Conservation (phyloP, 495 filamentous ascomycete genomes). For the Parathielavia hyrcaniae region DNA sequence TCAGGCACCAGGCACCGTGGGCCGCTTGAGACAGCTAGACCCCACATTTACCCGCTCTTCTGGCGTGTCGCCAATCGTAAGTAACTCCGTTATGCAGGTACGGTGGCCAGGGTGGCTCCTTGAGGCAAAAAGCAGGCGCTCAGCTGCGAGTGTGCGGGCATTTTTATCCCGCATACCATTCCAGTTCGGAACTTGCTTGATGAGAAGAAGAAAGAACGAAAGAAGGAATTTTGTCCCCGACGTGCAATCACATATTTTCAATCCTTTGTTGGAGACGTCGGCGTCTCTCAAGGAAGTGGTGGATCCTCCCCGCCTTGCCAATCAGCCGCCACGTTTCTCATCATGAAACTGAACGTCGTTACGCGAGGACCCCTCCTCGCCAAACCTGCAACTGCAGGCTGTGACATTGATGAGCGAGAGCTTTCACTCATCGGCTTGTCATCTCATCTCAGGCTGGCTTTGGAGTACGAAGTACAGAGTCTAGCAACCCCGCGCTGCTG, state of each 20-base stretch:
- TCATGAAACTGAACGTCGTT: slow-evolving; percentile 5
- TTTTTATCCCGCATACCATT: not conserved
- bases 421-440: not conserved
- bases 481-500: not conserved
- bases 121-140: slow-evolving; percentile 3
- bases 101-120: slow-evolving; percentile 4
- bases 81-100: slow-evolving; percentile 17
- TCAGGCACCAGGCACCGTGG: slow-evolving; percentile 4
- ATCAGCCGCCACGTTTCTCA: slow-evolving; percentile 8
- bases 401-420: not conserved
- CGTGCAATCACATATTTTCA: not conserved
- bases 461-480: not conserved
- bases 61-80: slow-evolving; percentile 12
- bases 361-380: not conserved
- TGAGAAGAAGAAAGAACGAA: too few species aligned
- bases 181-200: too few species aligned
- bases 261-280: not conserved
- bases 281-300: not conserved
- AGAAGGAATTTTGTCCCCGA: not conserved
- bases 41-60: slow-evolving; percentile 7
- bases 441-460: not conserved
- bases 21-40: slow-evolving; percentile 1
- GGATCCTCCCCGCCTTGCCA: not conserved
- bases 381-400: not conserved
- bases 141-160: slow-evolving; percentile 18